Evolutionary conservation across 345 rosid species (phyloP).

Genomic region (Linum usitatissimum): DNA sequence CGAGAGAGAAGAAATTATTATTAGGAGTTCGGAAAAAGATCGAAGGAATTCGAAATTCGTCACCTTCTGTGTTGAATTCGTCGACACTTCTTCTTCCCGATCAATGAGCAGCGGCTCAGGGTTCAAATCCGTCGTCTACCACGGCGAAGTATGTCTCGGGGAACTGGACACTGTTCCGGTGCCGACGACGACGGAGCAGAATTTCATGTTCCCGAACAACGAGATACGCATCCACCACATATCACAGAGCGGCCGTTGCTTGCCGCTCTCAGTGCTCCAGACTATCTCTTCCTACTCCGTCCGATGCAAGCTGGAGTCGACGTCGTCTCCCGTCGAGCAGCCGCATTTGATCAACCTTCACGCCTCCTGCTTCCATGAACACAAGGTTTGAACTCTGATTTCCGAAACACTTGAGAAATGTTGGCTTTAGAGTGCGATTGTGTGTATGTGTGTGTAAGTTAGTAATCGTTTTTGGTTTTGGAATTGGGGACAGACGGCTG

Average conservation of each 20-base stretch:
- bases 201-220: slow-evolving; percentile 72
- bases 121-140: slow-evolving; percentile 69
- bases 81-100: slow-evolving; percentile 1
- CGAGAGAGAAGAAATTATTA: neutral
- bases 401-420: neutral
- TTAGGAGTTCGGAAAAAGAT: neutral
- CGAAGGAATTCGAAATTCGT: slow-evolving; percentile 2
- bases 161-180: slow-evolving; percentile 63
- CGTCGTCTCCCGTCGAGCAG: slow-evolving; percentile 40
- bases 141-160: slow-evolving; percentile 66
- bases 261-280: slow-evolving; percentile 83
- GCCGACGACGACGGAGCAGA: slow-evolving; percentile 19
- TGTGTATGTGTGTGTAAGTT: neutral
- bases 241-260: slow-evolving; percentile 72
- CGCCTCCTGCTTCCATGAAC: slow-evolving; percentile 77
- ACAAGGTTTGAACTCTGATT: slow-evolving; percentile 35
- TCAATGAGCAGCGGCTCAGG: slow-evolving; percentile 73
- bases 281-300: slow-evolving; percentile 73
- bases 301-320: slow-evolving; percentile 82
- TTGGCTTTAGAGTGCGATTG: neutral
- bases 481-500: slow-evolving; percentile 52
- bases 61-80: slow-evolving; percentile 7
- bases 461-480: neutral
- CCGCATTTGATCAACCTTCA: slow-evolving; percentile 69
- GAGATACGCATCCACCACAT: slow-evolving; percentile 85